Evolutionary conservation across 192 early-diverging fungal species (phyloP).

Genomic region (Ambispora gerdemannii): DNA sequence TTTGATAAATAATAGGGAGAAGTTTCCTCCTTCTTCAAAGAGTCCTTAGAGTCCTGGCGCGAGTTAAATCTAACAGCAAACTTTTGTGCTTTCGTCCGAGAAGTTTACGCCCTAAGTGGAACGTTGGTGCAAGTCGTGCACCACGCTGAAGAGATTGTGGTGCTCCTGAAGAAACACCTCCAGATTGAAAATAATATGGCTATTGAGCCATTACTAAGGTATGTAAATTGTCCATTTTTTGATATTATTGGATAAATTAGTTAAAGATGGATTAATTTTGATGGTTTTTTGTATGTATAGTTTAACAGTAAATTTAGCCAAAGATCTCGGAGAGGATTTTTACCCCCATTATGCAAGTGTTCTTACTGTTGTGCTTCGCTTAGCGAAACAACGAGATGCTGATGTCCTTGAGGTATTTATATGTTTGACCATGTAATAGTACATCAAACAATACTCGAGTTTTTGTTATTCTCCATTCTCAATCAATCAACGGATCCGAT

Average conservation of each 20-base stretch:
- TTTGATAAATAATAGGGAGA: too few species aligned
- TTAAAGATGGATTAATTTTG: background rate
- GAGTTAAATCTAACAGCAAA: conserved; percentile 89
- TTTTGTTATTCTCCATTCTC: too few species aligned
- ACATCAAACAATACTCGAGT: background rate
- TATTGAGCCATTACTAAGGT: conserved; percentile 83
- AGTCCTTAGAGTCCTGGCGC: conserved; percentile 75
- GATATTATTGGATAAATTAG: conserved; percentile 1
- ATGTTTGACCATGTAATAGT: too few species aligned
- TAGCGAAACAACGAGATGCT: conserved; percentile 65
- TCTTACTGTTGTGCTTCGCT: conserved; percentile 59
- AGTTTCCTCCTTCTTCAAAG: conserved; percentile 86
- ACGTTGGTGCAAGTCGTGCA: conserved; percentile 87
- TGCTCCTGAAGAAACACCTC: conserved; percentile 63
- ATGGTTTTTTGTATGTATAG: conserved; percentile 34
- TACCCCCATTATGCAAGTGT: conserved; percentile 71
- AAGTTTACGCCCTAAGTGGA: conserved; percentile 61
- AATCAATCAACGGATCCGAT: too few species aligned
- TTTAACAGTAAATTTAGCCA: conserved; percentile 75
- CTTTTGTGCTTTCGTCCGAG: conserved; percentile 69
- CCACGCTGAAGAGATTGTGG: conserved; percentile 78
- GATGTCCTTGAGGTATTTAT: conserved; percentile 70
- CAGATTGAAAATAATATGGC: conserved; percentile 60
- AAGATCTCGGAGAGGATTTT: conserved; percentile 91
- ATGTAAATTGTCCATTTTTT: conserved; percentile 32